These are phyloP conservation scores for Plantago elongata DNA, from an alignment of 257 asterid species.

Conservation along the genomic window DNA sequence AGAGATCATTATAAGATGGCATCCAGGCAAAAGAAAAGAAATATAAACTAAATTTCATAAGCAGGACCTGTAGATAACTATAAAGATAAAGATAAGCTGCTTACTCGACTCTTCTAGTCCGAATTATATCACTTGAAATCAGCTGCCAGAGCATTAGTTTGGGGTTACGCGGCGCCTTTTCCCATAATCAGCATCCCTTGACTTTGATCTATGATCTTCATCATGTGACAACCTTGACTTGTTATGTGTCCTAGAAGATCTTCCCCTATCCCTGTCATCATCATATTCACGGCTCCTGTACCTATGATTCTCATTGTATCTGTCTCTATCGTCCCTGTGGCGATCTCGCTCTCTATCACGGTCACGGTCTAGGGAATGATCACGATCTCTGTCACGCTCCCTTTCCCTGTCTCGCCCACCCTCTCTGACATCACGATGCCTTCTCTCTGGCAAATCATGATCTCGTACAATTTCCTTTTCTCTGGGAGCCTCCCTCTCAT, in stretches of 20 bases:
- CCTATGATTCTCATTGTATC: conserved; percentile 56
- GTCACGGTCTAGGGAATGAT: conserved; percentile 48
- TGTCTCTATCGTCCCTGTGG: conserved; percentile 60
- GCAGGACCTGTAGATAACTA: conserved; percentile 10
- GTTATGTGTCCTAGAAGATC: conserved; percentile 61
- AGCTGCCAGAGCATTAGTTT: conserved; percentile 35
- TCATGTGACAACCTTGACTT: conserved; percentile 58
- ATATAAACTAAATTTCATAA: neutral
- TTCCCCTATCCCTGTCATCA: conserved; percentile 70
- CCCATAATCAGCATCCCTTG: conserved; percentile 76
- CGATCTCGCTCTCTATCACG: conserved; percentile 45
- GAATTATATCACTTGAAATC: neutral
- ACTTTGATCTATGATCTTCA: conserved; percentile 61
- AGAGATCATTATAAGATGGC: neutral
- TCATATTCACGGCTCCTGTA: conserved; percentile 60
- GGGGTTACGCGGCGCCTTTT: conserved; percentile 63
- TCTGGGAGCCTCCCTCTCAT: conserved; percentile 52
- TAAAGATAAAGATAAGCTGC: conserved; percentile 20
- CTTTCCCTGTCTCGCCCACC: conserved; percentile 53
- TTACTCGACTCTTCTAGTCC: conserved; percentile 33
- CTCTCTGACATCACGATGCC: conserved; percentile 59
- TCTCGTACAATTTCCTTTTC: conserved; percentile 50
- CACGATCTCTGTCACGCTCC: conserved; percentile 55
- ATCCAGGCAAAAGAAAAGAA: conserved; percentile 3
- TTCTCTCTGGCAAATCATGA: conserved; percentile 56